Evolutionary conservation across 495 filamentous ascomycete species (phyloP).

Genomic region (Xylaria telfairii): DNA sequence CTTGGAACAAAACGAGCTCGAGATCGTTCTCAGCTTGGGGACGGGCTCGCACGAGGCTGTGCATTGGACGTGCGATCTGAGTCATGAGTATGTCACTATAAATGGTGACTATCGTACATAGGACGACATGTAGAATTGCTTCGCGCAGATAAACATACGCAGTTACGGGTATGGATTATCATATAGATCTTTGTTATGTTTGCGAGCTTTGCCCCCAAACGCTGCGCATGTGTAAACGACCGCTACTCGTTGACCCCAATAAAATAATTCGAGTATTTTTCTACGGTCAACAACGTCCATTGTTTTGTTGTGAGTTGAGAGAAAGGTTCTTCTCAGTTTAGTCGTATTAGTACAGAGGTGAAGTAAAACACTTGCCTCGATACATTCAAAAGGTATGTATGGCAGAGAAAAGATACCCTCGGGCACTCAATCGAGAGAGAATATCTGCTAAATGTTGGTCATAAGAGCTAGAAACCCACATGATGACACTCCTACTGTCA

Average conservation of each 20-base stretch:
- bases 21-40: conserved; percentile 78
- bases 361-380: not conserved
- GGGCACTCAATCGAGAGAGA: not conserved
- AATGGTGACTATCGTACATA: conserved; percentile 90
- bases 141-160: not conserved
- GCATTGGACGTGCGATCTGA: conserved; percentile 98
- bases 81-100: conserved; percentile 95
- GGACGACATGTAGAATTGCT: not conserved
- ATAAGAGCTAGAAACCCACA: not conserved
- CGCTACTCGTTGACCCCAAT: not conserved
- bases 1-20: conserved; percentile 82
- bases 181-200: not conserved
- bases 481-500: not conserved
- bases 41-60: conserved; percentile 75
- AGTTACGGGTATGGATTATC: not conserved
- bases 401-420: not conserved
- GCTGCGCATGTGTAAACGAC: not conserved
- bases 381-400: not conserved
- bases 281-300: not conserved
- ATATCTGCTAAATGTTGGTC: not conserved
- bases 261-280: not conserved
- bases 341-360: not conserved
- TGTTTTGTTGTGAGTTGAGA: not conserved
- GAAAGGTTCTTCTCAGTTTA: not conserved
- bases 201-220: not conserved